Evolutionary conservation across 1,284 basidiomycete genomes (phyloP), one percentile per base, ranked within the genome.

Genomic region (Malassezia vespertilionis): DNA sequence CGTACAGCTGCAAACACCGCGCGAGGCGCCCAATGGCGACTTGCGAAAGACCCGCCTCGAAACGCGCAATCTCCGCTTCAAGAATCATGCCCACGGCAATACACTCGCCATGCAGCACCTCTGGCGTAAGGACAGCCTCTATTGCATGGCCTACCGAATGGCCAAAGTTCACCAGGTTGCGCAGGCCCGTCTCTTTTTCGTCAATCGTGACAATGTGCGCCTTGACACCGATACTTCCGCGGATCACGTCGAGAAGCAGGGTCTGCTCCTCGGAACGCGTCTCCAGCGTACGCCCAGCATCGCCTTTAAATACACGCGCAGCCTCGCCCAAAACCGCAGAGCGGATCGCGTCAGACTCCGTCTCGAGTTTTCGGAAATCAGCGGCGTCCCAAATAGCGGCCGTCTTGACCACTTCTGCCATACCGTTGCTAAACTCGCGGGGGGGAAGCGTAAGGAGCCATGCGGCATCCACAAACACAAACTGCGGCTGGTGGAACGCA

Each of bases 401-500:
- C 14, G 67, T 70, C 52, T 65, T 97, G 72, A 97, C 82, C 4
- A 96, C 85, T 72, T 99, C 91, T 1, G 93, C 90, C 86, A 99
- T 95, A 36, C 91, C 91, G 68, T 97, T 97, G 33, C 86, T 85
- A 60, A 96, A 90, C 72, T 97, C 93, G 53, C 93, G 78, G 33
- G 81, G 74, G 0, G 90, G 90, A 4, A 99, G 81, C 1, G 88
- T 91, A 61, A 88, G 85, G 52, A 99, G 79, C 76, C 93, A 93
- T 0, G 89, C 83, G 14, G 87, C 83, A 72, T 99, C 93, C 61
- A 96, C 93, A 73, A 99, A 99, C 70, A 96, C 84, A 75, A 84
- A 96, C 63, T 83, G 80, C 1, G 91, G 91, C 73, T 97, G 93
- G 85, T 89, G 90, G 77, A 99, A 99, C 3, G 91, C 84, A 54